Percentiles rank a stretch among this genome's conserved stretches.
phyloP scores from a whole-genome alignment of 768 basidiomycete genomes.

The Pisolithus marmoratus region DNA sequence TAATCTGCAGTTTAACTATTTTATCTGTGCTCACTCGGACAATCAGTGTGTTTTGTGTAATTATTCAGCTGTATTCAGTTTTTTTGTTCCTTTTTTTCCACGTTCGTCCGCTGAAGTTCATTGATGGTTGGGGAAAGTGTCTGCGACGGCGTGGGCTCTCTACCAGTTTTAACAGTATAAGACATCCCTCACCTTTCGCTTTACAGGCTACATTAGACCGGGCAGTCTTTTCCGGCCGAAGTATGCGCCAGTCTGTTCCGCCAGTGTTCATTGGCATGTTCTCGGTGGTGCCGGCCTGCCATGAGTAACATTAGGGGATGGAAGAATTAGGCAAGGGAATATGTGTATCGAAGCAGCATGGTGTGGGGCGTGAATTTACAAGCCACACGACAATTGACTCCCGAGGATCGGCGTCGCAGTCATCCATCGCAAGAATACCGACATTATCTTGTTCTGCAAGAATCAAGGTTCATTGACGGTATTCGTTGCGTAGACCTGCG shows the following conservation, averaged over 20 bases:
- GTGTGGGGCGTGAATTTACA: neutral
- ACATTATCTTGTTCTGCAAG: conserved; percentile 19
- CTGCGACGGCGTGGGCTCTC: too few relatives aligned
- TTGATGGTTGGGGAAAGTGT: neutral
- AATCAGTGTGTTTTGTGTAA: conserved; percentile 26
- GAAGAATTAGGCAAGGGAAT: too few relatives aligned
- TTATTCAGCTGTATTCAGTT: conserved; percentile 26
- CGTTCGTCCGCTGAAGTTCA: neutral
- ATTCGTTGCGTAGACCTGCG: conserved; percentile 28
- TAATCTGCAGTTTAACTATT: conserved; percentile 27
- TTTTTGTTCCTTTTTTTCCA: neutral
- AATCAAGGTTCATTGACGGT: conserved; percentile 17
- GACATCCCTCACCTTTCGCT: too few relatives aligned
- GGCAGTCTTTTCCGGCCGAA: too few relatives aligned
- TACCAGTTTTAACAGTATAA: too few relatives aligned
- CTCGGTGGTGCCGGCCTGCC: too few relatives aligned
- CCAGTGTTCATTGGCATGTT: too few relatives aligned
- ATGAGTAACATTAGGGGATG: too few relatives aligned
- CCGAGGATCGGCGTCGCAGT: conserved; percentile 58
- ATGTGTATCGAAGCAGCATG: too few relatives aligned
- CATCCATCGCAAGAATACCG: conserved; percentile 71
- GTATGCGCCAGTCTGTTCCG: too few relatives aligned
- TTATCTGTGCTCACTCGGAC: conserved; percentile 20
- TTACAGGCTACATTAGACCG: too few relatives aligned
- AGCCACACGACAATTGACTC: conserved; percentile 14